Conservation (phyloP, 2,329 filamentous ascomycete genomes). For the Monosporascus ibericus region DNA sequence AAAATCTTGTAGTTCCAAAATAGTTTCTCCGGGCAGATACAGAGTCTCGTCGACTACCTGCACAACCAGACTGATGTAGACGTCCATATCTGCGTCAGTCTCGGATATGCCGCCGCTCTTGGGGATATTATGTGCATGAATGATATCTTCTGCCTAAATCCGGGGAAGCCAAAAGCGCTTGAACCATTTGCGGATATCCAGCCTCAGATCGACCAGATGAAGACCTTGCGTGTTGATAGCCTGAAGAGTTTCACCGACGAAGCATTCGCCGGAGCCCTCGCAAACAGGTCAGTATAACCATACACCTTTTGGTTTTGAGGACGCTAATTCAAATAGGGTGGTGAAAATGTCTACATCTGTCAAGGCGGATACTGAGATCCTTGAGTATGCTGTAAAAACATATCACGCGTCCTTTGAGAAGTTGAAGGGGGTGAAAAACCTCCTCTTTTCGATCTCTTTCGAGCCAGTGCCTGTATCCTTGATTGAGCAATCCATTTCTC, state of each 20-base stretch:
- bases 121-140: slow-evolving; percentile 3
- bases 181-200: slow-evolving; percentile 10
- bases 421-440: slow-evolving; percentile 3
- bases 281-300: slow-evolving; percentile 1
- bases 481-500: slow-evolving; percentile 4
- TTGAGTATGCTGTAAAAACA: slow-evolving; percentile 2
- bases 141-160: slow-evolving; percentile 1
- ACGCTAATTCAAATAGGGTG: slow-evolving; percentile 1
- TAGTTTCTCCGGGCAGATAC: slow-evolving; percentile 8
- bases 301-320: background rate
- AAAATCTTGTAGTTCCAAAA: slow-evolving; percentile 13
- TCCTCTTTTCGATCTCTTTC: slow-evolving; percentile 11
- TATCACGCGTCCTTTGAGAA: slow-evolving; percentile 5
- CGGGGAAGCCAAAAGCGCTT: slow-evolving; percentile 9
- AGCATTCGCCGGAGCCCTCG: slow-evolving; percentile 4
- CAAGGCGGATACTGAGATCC: slow-evolving; percentile 3
- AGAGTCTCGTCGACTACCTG: slow-evolving; percentile 7
- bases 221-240: slow-evolving; percentile 5
- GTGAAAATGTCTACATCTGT: slow-evolving; percentile 8
- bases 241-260: slow-evolving; percentile 10
- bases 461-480: slow-evolving; percentile 11
- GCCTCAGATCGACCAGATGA: slow-evolving; percentile 12
- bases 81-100: slow-evolving; percentile 9
- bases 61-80: slow-evolving; percentile 2
- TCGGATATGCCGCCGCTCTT: slow-evolving; percentile 7